These are phyloP conservation scores for Vanilla planifolia DNA, from an alignment of 106 monocot species.

Conservation along the genomic window DNA sequence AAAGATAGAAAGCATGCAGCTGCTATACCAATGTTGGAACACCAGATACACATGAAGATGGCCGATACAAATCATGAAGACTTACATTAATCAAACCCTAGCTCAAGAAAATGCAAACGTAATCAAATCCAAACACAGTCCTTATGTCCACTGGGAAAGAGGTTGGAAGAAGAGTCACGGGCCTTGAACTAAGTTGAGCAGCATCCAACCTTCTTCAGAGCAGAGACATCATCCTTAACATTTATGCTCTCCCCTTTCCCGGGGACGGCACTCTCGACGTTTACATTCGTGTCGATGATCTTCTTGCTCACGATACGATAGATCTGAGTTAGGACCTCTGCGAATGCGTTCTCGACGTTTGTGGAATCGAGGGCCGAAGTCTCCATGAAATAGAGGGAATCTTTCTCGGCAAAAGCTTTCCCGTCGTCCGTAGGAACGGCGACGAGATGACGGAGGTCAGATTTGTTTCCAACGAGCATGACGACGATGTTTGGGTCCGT, in stretches of 20 bases:
- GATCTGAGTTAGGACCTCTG: slow-evolving; percentile 39
- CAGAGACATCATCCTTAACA: slow-evolving; percentile 38
- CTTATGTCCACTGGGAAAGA: too few species aligned
- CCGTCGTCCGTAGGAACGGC: slow-evolving; percentile 35
- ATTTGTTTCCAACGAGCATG: slow-evolving; percentile 50
- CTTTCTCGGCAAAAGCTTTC: slow-evolving; percentile 28
- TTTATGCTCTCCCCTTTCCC: slow-evolving; percentile 35
- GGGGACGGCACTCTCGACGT: slow-evolving; percentile 11
- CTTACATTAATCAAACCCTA: too few species aligned
- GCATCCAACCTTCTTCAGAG: slow-evolving; percentile 34
- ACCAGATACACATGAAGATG: too few species aligned
- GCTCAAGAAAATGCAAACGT: too few species aligned
- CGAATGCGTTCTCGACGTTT: slow-evolving; percentile 43
- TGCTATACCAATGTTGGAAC: too few species aligned
- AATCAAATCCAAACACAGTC: too few species aligned
- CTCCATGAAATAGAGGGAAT: slow-evolving; percentile 46
- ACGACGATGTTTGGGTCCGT: slow-evolving; percentile 48
- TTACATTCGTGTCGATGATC: slow-evolving; percentile 23
- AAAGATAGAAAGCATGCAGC: not conserved
- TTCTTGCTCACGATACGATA: slow-evolving; percentile 41
- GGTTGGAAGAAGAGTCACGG: not conserved
- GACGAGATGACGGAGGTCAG: slow-evolving; percentile 39
- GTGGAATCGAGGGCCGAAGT: slow-evolving; percentile 46
- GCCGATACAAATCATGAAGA: too few species aligned
- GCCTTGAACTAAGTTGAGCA: slow-evolving; percentile 30